Evolutionary conservation across 1,284 basidiomycete genomes (phyloP).

Genomic region (Ceratobasidium sp.): DNA sequence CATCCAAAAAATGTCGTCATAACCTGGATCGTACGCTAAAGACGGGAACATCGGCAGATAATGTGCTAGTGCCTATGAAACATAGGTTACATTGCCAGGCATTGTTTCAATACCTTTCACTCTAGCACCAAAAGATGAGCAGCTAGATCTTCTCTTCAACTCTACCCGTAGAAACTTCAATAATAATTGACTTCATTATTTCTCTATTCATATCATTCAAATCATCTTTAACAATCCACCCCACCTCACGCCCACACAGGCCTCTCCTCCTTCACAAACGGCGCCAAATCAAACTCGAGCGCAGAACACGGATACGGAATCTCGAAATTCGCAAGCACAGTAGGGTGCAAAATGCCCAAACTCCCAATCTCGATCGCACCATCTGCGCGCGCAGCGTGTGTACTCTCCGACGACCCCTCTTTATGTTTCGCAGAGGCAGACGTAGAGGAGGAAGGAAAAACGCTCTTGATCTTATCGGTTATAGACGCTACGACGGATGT

Average conservation of each 20-base stretch:
- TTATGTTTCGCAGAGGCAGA: slow-evolving; percentile 53
- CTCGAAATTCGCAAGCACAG: slow-evolving; percentile 92
- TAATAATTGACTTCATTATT: neutral
- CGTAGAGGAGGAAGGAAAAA: slow-evolving; percentile 54
- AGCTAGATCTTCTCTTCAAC: neutral
- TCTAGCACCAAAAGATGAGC: too few relatives aligned
- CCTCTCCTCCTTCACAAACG: slow-evolving; percentile 82
- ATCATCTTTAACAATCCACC: neutral
- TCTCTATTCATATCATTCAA: slow-evolving; percentile 8
- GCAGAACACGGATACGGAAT: slow-evolving; percentile 96
- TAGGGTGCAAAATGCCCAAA: slow-evolving; percentile 91
- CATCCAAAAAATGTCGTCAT: too few relatives aligned
- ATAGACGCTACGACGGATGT: slow-evolving; percentile 58
- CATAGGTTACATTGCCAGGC: too few relatives aligned
- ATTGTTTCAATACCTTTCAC: too few relatives aligned
- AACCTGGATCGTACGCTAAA: too few relatives aligned
- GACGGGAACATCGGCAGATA: too few relatives aligned
- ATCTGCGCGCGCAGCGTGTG: slow-evolving; percentile 56
- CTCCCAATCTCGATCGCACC: slow-evolving; percentile 83
- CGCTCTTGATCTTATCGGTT: slow-evolving; percentile 57
- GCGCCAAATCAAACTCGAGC: slow-evolving; percentile 94
- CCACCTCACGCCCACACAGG: slow-evolving; percentile 47
- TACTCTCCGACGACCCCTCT: slow-evolving; percentile 58
- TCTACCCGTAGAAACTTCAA: neutral
- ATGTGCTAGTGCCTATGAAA: too few relatives aligned